Conservation (phyloP, 1,284 basidiomycete species). For the Ceratobasidium sp. region DNA sequence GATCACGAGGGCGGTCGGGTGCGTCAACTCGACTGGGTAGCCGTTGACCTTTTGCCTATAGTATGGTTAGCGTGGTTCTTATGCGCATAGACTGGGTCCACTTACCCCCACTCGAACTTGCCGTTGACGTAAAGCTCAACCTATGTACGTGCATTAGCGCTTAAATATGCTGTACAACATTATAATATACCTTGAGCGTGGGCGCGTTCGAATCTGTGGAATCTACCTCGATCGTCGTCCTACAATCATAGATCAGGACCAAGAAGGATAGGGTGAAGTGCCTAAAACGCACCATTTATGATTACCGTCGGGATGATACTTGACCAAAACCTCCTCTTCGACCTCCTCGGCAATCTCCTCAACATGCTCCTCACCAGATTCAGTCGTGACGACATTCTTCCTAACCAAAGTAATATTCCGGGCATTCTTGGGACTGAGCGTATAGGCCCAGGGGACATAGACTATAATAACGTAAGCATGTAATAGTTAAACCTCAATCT, state of each 20-base stretch:
- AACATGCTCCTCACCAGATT: constrained; percentile 46
- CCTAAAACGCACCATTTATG: constrained; percentile 60
- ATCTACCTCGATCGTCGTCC: constrained; percentile 76
- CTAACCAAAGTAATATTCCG: constrained; percentile 42
- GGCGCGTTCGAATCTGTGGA: constrained; percentile 65
- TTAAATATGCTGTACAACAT: not conserved
- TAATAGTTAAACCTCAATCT: not conserved
- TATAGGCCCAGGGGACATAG: constrained; percentile 66
- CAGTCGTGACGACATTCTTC: constrained; percentile 1
- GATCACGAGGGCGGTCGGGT: constrained; percentile 56
- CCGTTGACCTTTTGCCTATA: constrained; percentile 58
- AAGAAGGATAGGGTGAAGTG: not conserved
- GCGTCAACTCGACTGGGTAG: constrained; percentile 55
- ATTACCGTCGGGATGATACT: constrained; percentile 68
- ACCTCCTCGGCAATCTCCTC: constrained; percentile 49
- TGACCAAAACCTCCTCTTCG: constrained; percentile 64
- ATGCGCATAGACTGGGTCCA: constrained; percentile 33
- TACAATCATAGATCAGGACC: constrained; percentile 46
- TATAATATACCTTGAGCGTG: constrained; percentile 51
- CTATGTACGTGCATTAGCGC: not conserved
- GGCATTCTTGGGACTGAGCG: constrained; percentile 50
- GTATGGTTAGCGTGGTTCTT: not conserved
- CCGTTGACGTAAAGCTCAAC: constrained; percentile 72
- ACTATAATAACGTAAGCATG: constrained; percentile 47
- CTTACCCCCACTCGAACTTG: constrained; percentile 62